Base-by-base conservation (phyloP, 2,329 filamentous ascomycete genomes). In the Fusarium avenaceum region DNA sequence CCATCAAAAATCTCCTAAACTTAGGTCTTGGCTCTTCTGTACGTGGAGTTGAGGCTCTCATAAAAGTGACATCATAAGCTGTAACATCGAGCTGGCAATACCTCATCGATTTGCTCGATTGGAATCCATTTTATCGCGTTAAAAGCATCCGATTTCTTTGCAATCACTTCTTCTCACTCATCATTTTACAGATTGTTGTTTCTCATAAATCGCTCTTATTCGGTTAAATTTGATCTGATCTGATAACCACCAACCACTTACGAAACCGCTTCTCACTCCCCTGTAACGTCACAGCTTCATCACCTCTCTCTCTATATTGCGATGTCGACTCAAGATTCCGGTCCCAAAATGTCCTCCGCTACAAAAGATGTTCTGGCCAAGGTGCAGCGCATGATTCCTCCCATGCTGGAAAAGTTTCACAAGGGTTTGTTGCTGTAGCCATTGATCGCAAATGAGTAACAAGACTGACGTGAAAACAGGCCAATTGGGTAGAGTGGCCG, bases 391-490 rank as follows among this genome's bases (percentile, higher is more conserved):
- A 91, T 99, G 83, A 88, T 99, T 62, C 96, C 96, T 69, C 96
- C 96, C 13, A 93, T 99, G 93, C 87, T 97, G 54, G 92, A 96
- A 77, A 92, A 88, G 76, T 98, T 98, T 77, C 96, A 98, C 81
- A 99, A 99, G 86, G 96, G 95, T 93, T 76, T 47, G 81, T 62
- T 22, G 7, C 32, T 20, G 45, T 13, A 43, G 45, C 11, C 22
- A 39, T 19, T 20, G 26, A 39, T 42, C 33, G 26, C 50, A 14
- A 56, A 40, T 38, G 45, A 47, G 39, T 54, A 44, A 49, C 45
- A 35, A 20, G 20, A 57, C 42, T 69, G 48, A 65, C 64, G n/a
- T n/a, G 17, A 35, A 6, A 38, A 47, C 72, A 97, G 95, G 96
- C 62, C 95, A 98, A 80, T 86, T 97, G 70, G 96, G 96, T 7